Evolutionary conservation across 2,329 filamentous ascomycete species (phyloP).

Genomic region (Sclerotinia glacialis): DNA sequence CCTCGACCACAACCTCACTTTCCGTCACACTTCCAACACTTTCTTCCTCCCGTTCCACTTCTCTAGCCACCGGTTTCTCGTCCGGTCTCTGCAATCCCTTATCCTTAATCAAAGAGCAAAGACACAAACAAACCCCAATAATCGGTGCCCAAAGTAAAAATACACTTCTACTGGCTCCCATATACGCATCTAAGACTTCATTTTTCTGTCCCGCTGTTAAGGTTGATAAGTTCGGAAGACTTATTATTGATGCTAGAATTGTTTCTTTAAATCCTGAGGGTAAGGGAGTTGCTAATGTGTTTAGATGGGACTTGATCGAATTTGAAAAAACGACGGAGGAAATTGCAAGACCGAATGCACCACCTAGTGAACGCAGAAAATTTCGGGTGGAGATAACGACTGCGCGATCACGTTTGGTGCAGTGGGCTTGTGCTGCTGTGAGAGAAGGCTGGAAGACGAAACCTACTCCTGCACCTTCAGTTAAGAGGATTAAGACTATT

Average conservation of each 20-base stretch:
- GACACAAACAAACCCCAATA: conserved; percentile 49
- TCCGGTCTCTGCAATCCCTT: conserved; percentile 44
- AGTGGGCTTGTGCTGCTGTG: conserved; percentile 58
- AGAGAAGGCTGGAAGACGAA: conserved; percentile 49
- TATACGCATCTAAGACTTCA: conserved; percentile 50
- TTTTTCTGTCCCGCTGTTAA: conserved; percentile 32
- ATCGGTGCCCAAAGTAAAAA: conserved; percentile 57
- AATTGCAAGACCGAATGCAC: conserved; percentile 56
- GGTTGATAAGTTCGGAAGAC: conserved; percentile 30
- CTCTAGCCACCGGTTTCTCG: conserved; percentile 24
- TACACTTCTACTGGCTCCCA: conserved; percentile 52
- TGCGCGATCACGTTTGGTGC: conserved; percentile 54
- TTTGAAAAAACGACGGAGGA: conserved; percentile 51
- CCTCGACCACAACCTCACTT: neutral
- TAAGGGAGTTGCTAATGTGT: conserved; percentile 25
- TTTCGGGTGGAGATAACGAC: conserved; percentile 62
- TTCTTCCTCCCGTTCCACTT: neutral
- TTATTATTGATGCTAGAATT: conserved; percentile 33
- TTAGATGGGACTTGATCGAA: conserved; percentile 34
- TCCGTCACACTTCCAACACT: neutral
- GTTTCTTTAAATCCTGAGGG: conserved; percentile 25
- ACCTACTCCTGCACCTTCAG: conserved; percentile 54
- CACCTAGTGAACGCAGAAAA: conserved; percentile 59
- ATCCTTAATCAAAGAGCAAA: conserved; percentile 52
- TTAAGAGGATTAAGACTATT: conserved; percentile 50